Base-by-base conservation (phyloP, 78 protist species). In the Dictyostelium intermedium region DNA sequence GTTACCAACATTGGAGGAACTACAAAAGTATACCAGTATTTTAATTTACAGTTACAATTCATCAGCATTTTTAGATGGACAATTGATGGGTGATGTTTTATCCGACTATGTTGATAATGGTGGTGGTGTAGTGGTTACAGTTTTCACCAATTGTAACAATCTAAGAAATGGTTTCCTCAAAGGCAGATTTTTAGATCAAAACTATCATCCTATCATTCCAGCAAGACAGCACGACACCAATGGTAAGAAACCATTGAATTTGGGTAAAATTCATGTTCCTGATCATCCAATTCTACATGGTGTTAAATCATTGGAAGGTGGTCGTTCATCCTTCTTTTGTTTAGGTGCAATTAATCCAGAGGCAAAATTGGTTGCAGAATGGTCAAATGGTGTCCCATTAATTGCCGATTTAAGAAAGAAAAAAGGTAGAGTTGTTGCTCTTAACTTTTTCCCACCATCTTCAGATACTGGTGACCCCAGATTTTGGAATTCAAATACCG, bases 101-200 rank as follows among this genome's bases (percentile, higher is more conserved):
- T 20, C 94, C 0, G 94, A 89, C 20, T 89, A 89, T 89, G 87
- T 89, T 3, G 94, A 89, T 41, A 89, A 89, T 80, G 94, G 94
- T 34, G 94, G 94, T 34, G 94, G 94, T 69, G 94, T 89, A 14
- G 94, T 89, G 5, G 94, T 89, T 25, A 89, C 94, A 66, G 94
- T 89, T 7, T 89, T 89, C 39, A 89, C 94, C 11, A 89, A 89
- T 60, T 89, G 94, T 50, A 89, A 80, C 70, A 89, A 89, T 70
- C 72, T 89, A 7, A 30, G 94, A n/a, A 89, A 89, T 47, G 94
- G 94, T 41, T 89, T 89, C 63, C 81, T 89, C 34, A 89, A 89
- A 25, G 94, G 94, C 16, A 47, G 94, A 74, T 89, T 89, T 74
- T 47, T 80, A 20, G 94, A 89, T 20, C 94, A 89, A 81, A 89